Evolutionary conservation across 345 rosid species (phyloP).

Genomic region (Excoecaria cochinchinensis): DNA sequence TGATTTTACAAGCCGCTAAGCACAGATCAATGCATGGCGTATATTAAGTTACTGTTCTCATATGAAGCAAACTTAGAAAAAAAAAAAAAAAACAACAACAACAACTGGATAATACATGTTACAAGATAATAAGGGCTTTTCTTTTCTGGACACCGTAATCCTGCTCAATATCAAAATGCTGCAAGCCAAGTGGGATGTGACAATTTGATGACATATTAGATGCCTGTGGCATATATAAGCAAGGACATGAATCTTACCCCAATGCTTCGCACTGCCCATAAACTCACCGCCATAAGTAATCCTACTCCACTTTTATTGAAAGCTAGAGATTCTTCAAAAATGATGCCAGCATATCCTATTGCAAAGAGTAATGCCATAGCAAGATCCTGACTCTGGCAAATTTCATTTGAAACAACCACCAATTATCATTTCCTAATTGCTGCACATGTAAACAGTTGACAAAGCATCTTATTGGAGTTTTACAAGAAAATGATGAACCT

Average conservation of each 20-base stretch:
- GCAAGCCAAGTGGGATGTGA: background rate
- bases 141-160: background rate
- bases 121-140: background rate
- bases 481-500: conserved; percentile 39
- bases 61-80: too few relatives aligned
- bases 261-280: conserved; percentile 85
- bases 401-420: conserved; percentile 18
- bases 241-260: conserved; percentile 56
- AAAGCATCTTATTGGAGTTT: background rate
- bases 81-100: too few relatives aligned
- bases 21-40: too few relatives aligned
- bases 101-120: background rate
- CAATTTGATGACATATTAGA: conserved; percentile 1
- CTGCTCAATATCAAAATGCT: background rate
- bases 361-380: conserved; percentile 92
- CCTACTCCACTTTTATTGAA: conserved; percentile 97
- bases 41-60: too few relatives aligned
- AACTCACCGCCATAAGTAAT: conserved; percentile 92
- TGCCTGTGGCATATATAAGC: background rate
- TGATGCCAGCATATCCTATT: conserved; percentile 84
- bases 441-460: background rate
- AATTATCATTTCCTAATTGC: background rate
- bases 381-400: conserved; percentile 65
- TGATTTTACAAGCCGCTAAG: too few relatives aligned
- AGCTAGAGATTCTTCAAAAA: conserved; percentile 90